Evolutionary conservation across 2,329 filamentous ascomycete genomes (phyloP).

Genomic region (Cadophora sp.): DNA sequence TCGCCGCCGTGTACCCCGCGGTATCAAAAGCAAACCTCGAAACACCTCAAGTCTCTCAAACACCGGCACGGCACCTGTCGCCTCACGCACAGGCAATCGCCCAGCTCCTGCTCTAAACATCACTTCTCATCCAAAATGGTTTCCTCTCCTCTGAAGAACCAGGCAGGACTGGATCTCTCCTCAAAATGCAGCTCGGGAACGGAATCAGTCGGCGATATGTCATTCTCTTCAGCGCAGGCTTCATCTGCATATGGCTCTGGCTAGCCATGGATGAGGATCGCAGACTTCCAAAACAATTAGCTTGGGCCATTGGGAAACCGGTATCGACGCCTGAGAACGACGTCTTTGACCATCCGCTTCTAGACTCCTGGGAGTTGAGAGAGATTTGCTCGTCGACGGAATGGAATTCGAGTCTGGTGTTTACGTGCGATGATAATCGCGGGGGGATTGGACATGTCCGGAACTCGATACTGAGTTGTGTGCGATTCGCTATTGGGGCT

Average conservation of each 20-base stretch:
- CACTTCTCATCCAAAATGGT: neutral
- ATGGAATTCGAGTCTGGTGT: constrained; percentile 39
- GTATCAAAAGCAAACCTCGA: neutral
- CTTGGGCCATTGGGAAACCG: constrained; percentile 23
- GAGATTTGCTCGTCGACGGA: constrained; percentile 42
- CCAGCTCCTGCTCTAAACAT: neutral
- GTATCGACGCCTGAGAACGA: constrained; percentile 28
- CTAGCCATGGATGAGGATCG: constrained; percentile 30
- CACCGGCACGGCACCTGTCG: constrained; percentile 6
- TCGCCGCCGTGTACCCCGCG: neutral
- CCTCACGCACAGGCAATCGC: neutral
- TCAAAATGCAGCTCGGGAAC: constrained; percentile 19
- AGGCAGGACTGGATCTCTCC: constrained; percentile 9
- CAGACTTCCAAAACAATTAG: constrained; percentile 24
- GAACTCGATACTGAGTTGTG: constrained; percentile 43
- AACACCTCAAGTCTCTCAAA: constrained; percentile 14
- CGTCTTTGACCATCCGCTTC: constrained; percentile 48
- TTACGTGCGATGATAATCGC: constrained; percentile 39
- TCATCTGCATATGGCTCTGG: constrained; percentile 38
- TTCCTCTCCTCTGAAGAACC: constrained; percentile 4
- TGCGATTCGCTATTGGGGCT: constrained; percentile 41
- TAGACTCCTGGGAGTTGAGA: constrained; percentile 47
- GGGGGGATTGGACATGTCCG: constrained; percentile 43
- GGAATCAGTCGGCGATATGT: constrained; percentile 35
- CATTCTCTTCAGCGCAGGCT: constrained; percentile 25